A percentile compares a stretch with the other conserved stretches of the same genome.
phyloP scores from a whole-genome alignment of 768 basidiomycete genomes.

The Suillus placidus region DNA sequence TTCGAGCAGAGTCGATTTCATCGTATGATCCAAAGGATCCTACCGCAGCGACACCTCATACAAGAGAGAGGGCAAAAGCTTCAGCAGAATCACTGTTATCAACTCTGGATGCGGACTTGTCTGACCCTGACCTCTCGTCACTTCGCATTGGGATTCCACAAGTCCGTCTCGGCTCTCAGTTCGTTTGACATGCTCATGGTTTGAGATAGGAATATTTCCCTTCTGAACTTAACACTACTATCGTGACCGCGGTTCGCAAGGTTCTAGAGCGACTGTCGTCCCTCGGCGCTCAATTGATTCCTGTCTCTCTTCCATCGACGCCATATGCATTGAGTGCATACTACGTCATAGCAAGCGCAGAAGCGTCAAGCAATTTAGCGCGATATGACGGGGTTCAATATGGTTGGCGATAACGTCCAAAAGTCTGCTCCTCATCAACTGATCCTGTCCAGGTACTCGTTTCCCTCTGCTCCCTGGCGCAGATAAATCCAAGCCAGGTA shows the following conservation, averaged over 20 bases:
- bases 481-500: conserved; percentile 51
- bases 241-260: conserved; percentile 48
- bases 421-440: neutral
- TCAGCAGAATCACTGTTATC: conserved; percentile 22
- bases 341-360: conserved; percentile 94
- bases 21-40: conserved; percentile 71
- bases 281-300: conserved; percentile 66
- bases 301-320: conserved; percentile 74
- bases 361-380: conserved; percentile 91
- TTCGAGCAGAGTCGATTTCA: conserved; percentile 35
- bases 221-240: conserved; percentile 52
- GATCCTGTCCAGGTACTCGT: conserved; percentile 48
- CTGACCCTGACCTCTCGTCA: conserved; percentile 42
- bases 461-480: conserved; percentile 43
- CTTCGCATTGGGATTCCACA: conserved; percentile 78
- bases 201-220: conserved; percentile 76
- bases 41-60: conserved; percentile 56
- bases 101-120: neutral
- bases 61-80: conserved; percentile 40
- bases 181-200: neutral
- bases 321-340: conserved; percentile 86
- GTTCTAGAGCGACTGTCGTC: conserved; percentile 44
- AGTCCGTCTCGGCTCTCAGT: conserved; percentile 39
- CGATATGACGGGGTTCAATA: conserved; percentile 88
- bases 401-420: conserved; percentile 47